These are phyloP conservation scores for Pyricularia grisea DNA, from an alignment of 2,329 filamentous ascomycete species.

Conservation along the genomic window DNA sequence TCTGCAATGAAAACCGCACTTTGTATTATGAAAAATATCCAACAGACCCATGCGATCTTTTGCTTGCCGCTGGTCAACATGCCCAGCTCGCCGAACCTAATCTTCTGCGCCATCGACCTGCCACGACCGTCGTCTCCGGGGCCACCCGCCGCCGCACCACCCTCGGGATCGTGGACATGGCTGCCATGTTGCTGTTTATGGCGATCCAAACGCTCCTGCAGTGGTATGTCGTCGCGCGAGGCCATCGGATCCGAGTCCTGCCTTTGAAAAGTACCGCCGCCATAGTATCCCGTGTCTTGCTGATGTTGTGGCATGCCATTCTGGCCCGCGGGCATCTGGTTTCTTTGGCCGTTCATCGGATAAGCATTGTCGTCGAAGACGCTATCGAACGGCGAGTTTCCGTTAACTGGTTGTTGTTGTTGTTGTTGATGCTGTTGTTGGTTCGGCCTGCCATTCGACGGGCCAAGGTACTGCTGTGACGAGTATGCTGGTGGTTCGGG, in stretches of 20 bases:
- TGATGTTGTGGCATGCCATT: slow-evolving; percentile 15
- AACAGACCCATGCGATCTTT: slow-evolving; percentile 71
- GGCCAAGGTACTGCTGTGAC: slow-evolving; percentile 23
- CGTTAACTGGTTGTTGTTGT: slow-evolving; percentile 16
- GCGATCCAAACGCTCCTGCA: slow-evolving; percentile 33
- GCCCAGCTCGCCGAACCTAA: slow-evolving; percentile 49
- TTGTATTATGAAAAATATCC: slow-evolving; percentile 67
- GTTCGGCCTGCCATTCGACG: slow-evolving; percentile 15
- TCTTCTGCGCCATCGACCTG: slow-evolving; percentile 29
- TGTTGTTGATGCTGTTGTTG: slow-evolving; percentile 23
- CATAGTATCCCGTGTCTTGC: slow-evolving; percentile 51
- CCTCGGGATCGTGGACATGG: slow-evolving; percentile 48
- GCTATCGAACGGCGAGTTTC: slow-evolving; percentile 45
- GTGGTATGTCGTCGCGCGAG: slow-evolving; percentile 44
- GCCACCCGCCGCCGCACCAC: slow-evolving; percentile 10
- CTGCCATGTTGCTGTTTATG: slow-evolving; percentile 31
- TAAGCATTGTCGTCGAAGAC: slow-evolving; percentile 62
- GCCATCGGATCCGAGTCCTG: slow-evolving; percentile 25
- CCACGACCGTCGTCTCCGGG: slow-evolving; percentile 11
- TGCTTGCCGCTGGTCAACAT: slow-evolving; percentile 48
- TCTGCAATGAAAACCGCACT: slow-evolving; percentile 82
- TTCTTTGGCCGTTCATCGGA: slow-evolving; percentile 36
- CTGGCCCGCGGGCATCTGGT: slow-evolving; percentile 11
- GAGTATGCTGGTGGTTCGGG: slow-evolving; percentile 20
- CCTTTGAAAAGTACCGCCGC: slow-evolving; percentile 20